Percentiles rank a stretch among this genome's conserved stretches.
Conservation (phyloP, 306 rosid species). For the Chamaecrista fasciculata region DNA sequence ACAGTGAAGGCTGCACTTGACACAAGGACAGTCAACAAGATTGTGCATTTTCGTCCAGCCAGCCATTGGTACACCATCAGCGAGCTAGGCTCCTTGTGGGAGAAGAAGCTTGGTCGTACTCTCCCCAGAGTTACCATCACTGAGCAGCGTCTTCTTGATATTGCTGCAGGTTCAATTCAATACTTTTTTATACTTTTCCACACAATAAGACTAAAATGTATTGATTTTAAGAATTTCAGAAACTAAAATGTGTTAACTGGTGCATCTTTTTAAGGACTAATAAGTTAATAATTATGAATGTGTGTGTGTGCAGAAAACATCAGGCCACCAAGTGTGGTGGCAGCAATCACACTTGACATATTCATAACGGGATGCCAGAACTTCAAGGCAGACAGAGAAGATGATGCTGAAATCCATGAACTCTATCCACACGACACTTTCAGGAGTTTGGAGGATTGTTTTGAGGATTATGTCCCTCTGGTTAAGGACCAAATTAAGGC, state of each 20-base stretch:
- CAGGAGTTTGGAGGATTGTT: conserved; percentile 46
- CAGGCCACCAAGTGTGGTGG: conserved; percentile 62
- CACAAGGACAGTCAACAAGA: conserved; percentile 45
- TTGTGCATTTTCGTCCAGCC: conserved; percentile 63
- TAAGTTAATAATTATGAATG: too few species aligned
- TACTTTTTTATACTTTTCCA: too few species aligned
- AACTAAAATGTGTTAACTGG: too few species aligned
- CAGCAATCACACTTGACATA: conserved; percentile 72
- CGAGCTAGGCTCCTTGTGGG: conserved; percentile 69
- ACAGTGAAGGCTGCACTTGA: conserved; percentile 54
- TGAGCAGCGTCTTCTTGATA: conserved; percentile 46
- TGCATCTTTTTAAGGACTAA: too few species aligned
- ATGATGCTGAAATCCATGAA: conserved; percentile 41
- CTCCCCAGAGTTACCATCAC: conserved; percentile 58
- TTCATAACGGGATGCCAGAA: conserved; percentile 76
- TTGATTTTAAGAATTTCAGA: too few species aligned
- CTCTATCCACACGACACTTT: conserved; percentile 55
- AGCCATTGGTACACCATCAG: conserved; percentile 46
- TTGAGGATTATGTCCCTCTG: conserved; percentile 35
- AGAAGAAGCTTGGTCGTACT: conserved; percentile 49
- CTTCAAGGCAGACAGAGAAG: conserved; percentile 38
- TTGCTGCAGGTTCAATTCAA: conserved; percentile 60
- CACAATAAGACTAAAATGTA: too few species aligned
- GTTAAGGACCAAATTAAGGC: too few species aligned
- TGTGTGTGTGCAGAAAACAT: conserved; percentile 42